phyloP scores from a whole-genome alignment of 441 rosid species.

The Erodium texanum region DNA sequence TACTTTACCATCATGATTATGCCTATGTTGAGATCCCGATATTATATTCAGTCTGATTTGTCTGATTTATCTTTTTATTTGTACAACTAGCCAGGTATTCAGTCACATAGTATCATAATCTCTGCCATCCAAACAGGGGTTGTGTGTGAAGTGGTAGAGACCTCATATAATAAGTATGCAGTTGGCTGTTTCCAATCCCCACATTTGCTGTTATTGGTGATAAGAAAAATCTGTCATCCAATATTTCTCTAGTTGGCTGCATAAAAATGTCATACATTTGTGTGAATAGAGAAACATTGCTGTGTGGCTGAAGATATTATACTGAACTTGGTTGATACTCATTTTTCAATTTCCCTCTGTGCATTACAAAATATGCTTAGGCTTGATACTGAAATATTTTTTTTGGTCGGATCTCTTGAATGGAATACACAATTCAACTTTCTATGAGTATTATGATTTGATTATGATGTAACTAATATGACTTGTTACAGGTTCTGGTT shows the following conservation, averaged over 20 bases:
- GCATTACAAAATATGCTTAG: too few species aligned
- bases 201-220: too few species aligned
- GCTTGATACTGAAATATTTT: too few species aligned
- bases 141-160: too few species aligned
- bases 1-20: slow-evolving; percentile 3
- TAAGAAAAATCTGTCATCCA: not conserved
- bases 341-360: too few species aligned
- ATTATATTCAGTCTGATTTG: not conserved
- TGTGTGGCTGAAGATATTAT: not conserved
- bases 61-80: slow-evolving; percentile 1
- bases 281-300: not conserved
- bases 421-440: not conserved
- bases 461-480: not conserved
- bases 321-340: not conserved
- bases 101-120: slow-evolving; percentile 1
- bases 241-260: not conserved
- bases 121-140: not conserved
- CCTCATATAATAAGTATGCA: too few species aligned
- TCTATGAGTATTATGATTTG: not conserved
- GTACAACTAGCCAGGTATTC: not conserved
- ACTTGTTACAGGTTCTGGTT: slow-evolving; percentile 53
- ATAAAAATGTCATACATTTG: not conserved
- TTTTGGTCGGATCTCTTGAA: not conserved
- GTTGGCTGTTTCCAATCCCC: too few species aligned
- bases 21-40: not conserved